Percentiles rank a stretch among this genome's conserved stretches.
phyloP scores from a whole-genome alignment of 2,329 filamentous ascomycete species.

The Fusarium humuli region DNA sequence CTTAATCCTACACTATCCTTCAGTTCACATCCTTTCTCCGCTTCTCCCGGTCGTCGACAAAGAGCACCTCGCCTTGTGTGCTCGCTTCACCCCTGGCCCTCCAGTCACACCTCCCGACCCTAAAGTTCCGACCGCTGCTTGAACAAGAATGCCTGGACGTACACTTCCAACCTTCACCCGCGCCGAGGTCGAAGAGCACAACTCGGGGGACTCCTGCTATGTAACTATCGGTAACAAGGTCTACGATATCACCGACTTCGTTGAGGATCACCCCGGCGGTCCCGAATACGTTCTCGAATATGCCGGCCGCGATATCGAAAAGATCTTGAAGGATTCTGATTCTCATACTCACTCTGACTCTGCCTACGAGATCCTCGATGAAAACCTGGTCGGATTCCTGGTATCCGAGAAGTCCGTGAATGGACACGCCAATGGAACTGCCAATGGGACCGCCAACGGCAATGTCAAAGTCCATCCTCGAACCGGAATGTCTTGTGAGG shows the following conservation, averaged over 20 bases:
- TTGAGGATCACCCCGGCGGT: constrained; percentile 91
- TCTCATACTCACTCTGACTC: constrained; percentile 91
- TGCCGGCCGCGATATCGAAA: constrained; percentile 85
- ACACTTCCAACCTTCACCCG: constrained; percentile 85
- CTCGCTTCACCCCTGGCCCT: constrained; percentile 7
- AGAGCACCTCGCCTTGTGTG: constrained; percentile 25
- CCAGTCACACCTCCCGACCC: constrained; percentile 15
- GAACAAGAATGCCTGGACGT: constrained; percentile 78
- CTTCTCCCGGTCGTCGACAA: constrained; percentile 13
- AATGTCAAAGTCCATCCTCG: constrained; percentile 63
- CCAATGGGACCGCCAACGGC: constrained; percentile 47
- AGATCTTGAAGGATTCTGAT: constrained; percentile 82
- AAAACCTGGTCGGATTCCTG: constrained; percentile 86
- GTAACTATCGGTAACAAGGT: constrained; percentile 91
- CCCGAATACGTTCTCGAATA: constrained; percentile 89
- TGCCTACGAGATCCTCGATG: constrained; percentile 95
- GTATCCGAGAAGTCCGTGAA: constrained; percentile 65
- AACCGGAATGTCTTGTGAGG: constrained; percentile 90
- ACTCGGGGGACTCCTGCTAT: constrained; percentile 86
- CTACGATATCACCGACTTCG: constrained; percentile 93
- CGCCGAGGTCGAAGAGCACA: constrained; percentile 85
- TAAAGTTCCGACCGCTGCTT: constrained; percentile 29
- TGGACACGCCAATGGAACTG: constrained; percentile 41
- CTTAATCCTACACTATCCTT: constrained; percentile 17
- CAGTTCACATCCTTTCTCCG: neutral